Conservation (phyloP, 257 asterid genomes). For the Osmanthus fragrans region DNA sequence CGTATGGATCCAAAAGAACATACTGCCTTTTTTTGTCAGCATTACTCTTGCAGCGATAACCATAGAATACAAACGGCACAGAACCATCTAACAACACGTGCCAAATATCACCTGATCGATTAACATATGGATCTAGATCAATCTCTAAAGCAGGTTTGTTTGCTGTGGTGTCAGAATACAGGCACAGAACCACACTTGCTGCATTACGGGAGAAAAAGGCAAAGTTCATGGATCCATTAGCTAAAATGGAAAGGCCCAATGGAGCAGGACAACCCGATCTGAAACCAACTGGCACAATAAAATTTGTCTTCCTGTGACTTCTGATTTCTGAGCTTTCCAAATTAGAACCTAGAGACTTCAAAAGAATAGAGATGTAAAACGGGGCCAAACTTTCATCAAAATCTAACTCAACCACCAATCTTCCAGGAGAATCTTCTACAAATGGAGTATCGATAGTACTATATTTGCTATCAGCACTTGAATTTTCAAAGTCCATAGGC, state of each 20-base stretch:
- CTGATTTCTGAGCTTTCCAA: constrained; percentile 42
- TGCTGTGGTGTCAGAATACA: constrained; percentile 50
- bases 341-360: constrained; percentile 44
- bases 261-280: constrained; percentile 80
- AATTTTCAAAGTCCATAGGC: constrained; percentile 44
- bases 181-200: constrained; percentile 70
- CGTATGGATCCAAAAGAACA: constrained; percentile 80
- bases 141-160: constrained; percentile 80
- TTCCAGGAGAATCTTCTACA: constrained; percentile 39
- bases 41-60: constrained; percentile 66
- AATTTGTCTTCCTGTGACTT: constrained; percentile 69
- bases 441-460: constrained; percentile 53
- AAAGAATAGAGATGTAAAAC: constrained; percentile 62
- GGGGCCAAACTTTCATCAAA: constrained; percentile 67
- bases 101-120: constrained; percentile 85
- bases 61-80: constrained; percentile 62
- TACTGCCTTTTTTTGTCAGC: constrained; percentile 34
- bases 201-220: constrained; percentile 68
- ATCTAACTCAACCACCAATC: constrained; percentile 56
- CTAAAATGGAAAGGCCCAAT: constrained; percentile 59
- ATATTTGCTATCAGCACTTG: constrained; percentile 31
- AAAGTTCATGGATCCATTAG: constrained; percentile 65
- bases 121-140: constrained; percentile 86
- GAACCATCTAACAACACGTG: constrained; percentile 62
- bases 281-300: constrained; percentile 85